Evolutionary conservation across 305 asterid genomes (phyloP).

Genomic region (Fraxinus albicans): DNA sequence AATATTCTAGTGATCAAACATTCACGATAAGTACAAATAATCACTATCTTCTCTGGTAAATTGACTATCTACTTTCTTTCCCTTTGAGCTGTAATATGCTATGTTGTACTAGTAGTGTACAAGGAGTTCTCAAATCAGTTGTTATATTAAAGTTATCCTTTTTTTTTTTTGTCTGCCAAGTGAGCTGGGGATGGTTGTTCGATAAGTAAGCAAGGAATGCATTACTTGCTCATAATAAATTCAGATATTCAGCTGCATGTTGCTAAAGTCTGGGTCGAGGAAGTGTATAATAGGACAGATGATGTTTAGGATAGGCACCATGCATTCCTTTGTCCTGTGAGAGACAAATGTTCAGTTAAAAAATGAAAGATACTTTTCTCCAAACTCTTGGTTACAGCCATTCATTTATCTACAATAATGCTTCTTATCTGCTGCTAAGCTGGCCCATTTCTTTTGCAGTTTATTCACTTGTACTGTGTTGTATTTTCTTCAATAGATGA

Average conservation of each 20-base stretch:
- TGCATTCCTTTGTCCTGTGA: background rate
- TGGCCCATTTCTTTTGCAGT: background rate
- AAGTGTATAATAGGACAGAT: background rate
- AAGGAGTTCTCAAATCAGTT: background rate
- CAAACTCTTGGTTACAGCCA: background rate
- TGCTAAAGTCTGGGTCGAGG: background rate
- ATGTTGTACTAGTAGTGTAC: background rate
- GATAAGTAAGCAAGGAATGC: background rate
- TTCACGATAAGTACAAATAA: no score
- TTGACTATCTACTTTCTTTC: no score
- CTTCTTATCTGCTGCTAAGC: background rate
- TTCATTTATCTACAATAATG: background rate
- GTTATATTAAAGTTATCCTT: background rate
- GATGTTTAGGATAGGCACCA: background rate
- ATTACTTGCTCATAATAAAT: background rate
- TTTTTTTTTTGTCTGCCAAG: background rate
- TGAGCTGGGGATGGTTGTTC: background rate
- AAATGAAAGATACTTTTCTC: background rate
- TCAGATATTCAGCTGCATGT: background rate
- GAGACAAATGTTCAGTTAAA: background rate
- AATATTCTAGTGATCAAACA: no score
- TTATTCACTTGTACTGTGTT: background rate
- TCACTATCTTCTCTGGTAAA: no score
- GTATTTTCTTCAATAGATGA: constrained; percentile 48
- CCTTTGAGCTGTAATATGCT: no score